These are phyloP conservation scores for Sporisorium reilianum DNA, from an alignment of 1,284 basidiomycete genomes.

Conservation along the genomic window DNA sequence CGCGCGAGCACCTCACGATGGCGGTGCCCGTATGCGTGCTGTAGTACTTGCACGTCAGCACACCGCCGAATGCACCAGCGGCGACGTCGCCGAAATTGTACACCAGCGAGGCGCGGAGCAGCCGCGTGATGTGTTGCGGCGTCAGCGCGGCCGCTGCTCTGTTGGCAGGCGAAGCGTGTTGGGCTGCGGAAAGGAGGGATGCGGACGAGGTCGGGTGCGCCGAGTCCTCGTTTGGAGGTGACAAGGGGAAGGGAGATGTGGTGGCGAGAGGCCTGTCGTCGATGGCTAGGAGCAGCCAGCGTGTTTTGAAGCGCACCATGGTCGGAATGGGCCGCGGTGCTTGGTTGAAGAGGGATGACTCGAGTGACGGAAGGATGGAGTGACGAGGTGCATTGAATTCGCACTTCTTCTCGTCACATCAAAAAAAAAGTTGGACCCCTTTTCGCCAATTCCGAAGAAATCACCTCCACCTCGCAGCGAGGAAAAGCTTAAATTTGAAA, in stretches of 20 bases:
- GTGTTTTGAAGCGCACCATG: conserved; percentile 57
- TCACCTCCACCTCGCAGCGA: conserved; percentile 29
- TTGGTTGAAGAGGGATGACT: not conserved
- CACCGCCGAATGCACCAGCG: conserved; percentile 40
- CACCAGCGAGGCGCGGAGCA: conserved; percentile 38
- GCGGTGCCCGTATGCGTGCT: conserved; percentile 48
- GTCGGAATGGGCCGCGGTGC: not conserved
- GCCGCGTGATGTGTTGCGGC: conserved; percentile 39
- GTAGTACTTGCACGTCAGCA: conserved; percentile 52
- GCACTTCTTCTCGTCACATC: not conserved
- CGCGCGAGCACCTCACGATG: conserved; percentile 50
- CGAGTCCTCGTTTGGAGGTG: conserved; percentile 1
- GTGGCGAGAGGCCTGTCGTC: conserved; percentile 31
- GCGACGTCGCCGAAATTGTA: conserved; percentile 54
- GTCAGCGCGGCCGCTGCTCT: conserved; percentile 12
- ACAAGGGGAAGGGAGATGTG: conserved; percentile 13
- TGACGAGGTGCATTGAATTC: not conserved
- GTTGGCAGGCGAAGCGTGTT: not conserved
- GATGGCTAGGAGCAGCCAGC: conserved; percentile 51
- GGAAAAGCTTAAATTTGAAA: not conserved
- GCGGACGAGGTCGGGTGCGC: conserved; percentile 8
- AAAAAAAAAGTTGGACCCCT: conserved; percentile 21
- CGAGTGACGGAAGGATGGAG: not conserved
- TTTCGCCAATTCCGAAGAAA: conserved; percentile 12
- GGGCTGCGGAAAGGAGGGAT: conserved; percentile 15